These are phyloP conservation scores for Monosporozyma aerobia DNA, from an alignment of 805 yeast genomes.

Conservation along the genomic window DNA sequence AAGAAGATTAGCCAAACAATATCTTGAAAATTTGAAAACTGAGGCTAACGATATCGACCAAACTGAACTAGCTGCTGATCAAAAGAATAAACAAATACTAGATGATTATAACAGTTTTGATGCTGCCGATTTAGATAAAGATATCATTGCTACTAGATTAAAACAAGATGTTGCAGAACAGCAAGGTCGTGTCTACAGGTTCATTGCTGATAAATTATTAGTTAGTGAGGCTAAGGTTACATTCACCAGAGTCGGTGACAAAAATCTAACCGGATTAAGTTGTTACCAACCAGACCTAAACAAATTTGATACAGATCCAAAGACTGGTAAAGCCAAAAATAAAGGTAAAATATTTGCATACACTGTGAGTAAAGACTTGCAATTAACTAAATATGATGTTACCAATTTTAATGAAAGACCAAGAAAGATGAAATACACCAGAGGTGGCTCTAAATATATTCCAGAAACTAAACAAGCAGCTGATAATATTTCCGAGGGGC, in stretches of 20 bases:
- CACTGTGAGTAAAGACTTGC: conserved; percentile 75
- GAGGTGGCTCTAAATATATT: conserved; percentile 47
- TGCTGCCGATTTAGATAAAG: conserved; percentile 86
- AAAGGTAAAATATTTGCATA: conserved; percentile 51
- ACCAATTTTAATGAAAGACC: conserved; percentile 50
- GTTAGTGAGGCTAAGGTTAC: conserved; percentile 33
- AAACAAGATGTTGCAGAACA: conserved; percentile 84
- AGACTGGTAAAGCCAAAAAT: conserved; percentile 37
- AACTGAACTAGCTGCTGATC: background rate
- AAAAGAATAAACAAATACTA: conserved; percentile 12
- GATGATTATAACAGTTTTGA: conserved; percentile 52
- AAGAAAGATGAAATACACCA: conserved; percentile 49
- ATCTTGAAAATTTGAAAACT: conserved; percentile 64
- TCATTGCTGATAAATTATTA: conserved; percentile 43
- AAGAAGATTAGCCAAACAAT: conserved; percentile 88
- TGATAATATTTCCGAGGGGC: conserved; percentile 58
- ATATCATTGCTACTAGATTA: conserved; percentile 69
- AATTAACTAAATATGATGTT: conserved; percentile 72
- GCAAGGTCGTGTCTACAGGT: conserved; percentile 73
- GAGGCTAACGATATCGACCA: conserved; percentile 39
- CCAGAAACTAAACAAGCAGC: conserved; percentile 29
- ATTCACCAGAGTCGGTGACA: conserved; percentile 52
- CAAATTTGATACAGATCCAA: conserved; percentile 18
- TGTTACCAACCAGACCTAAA: conserved; percentile 32
- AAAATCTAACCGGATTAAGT: conserved; percentile 40